Percentiles rank a stretch among this genome's conserved stretches.
phyloP scores from a whole-genome alignment of 1,284 basidiomycete species.

The Pseudozyma sp. region DNA sequence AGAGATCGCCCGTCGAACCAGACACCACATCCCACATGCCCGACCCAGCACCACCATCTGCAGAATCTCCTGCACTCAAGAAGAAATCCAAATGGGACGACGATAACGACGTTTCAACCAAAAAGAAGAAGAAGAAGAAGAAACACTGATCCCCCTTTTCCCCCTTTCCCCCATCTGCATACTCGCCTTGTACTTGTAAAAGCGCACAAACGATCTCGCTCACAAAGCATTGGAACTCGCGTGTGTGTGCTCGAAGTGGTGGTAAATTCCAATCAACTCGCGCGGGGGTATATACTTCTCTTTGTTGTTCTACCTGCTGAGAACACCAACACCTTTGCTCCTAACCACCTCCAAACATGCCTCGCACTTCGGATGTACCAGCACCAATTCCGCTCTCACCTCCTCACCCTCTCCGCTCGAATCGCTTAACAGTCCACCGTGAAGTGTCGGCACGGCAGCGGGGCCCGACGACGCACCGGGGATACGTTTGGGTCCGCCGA shows the following conservation, averaged over 20 bases:
- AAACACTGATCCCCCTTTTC: constrained; percentile 2
- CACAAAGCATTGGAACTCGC: no score
- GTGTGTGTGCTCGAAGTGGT: no score
- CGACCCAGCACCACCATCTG: neutral
- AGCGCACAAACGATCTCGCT: no score
- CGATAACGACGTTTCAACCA: constrained; percentile 12
- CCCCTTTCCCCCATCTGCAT: neutral
- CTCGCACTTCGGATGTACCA: constrained; percentile 38
- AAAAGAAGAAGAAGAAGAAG: constrained; percentile 32
- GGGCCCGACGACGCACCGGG: neutral
- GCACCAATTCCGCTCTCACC: constrained; percentile 37
- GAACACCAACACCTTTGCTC: constrained; percentile 40
- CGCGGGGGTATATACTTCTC: neutral
- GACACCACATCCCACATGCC: neutral
- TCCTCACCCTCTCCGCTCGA: constrained; percentile 1
- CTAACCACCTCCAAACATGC: constrained; percentile 37
- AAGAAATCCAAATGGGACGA: constrained; percentile 40
- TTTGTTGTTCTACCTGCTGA: constrained; percentile 32
- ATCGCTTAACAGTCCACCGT: constrained; percentile 30
- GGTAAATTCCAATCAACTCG: neutral
- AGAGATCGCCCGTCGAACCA: no score
- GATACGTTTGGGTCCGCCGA: no score
- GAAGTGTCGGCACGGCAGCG: constrained; percentile 19
- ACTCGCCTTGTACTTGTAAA: neutral
- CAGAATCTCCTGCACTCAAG: neutral